Percentiles rank a stretch among this genome's conserved stretches.
These are phyloP conservation scores for Oryza brachyantha DNA, from an alignment of 176 grass and related monocot genomes.

Conservation along the genomic window DNA sequence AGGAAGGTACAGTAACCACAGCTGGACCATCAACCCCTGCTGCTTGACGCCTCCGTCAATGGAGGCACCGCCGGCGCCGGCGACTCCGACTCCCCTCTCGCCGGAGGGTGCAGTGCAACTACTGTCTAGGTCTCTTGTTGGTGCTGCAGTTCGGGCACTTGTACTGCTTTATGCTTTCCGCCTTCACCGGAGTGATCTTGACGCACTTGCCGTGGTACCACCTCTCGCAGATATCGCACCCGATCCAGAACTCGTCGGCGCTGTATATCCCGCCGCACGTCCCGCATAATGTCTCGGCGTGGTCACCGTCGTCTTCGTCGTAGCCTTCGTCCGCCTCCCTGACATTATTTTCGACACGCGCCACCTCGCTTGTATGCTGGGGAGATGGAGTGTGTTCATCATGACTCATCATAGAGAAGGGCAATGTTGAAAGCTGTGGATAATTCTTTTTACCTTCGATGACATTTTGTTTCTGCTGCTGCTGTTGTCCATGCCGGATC, in stretches of 20 bases:
- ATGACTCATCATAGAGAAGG: not conserved
- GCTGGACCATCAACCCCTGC: not conserved
- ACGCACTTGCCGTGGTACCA: constrained; percentile 99
- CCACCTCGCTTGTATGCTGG: constrained; percentile 66
- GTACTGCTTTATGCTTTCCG: constrained; percentile 97
- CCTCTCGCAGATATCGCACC: constrained; percentile 85
- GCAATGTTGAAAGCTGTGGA: not conserved
- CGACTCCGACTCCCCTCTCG: not conserved
- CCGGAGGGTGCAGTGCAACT: constrained; percentile 14
- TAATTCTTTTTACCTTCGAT: constrained; percentile 53
- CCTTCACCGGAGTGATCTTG: constrained; percentile 94
- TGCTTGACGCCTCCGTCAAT: constrained; percentile 3
- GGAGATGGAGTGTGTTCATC: not conserved
- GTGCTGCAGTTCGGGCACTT: constrained; percentile 95
- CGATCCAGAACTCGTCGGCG: constrained; percentile 89
- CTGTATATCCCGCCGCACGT: constrained; percentile 82
- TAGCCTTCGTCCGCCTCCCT: constrained; percentile 65
- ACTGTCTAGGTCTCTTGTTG: constrained; percentile 70
- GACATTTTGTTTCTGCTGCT: constrained; percentile 63
- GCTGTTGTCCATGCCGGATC: constrained; percentile 59
- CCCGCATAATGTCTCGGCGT: constrained; percentile 90
- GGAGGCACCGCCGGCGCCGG: not conserved
- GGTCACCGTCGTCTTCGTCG: constrained; percentile 74
- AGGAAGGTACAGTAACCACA: constrained; percentile 43
- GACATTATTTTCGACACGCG: constrained; percentile 46